A percentile compares a stretch with the other conserved stretches of the same genome.
phyloP scores from a whole-genome alignment of 108 stramenopile species.

The Skeletonema marinoi region DNA sequence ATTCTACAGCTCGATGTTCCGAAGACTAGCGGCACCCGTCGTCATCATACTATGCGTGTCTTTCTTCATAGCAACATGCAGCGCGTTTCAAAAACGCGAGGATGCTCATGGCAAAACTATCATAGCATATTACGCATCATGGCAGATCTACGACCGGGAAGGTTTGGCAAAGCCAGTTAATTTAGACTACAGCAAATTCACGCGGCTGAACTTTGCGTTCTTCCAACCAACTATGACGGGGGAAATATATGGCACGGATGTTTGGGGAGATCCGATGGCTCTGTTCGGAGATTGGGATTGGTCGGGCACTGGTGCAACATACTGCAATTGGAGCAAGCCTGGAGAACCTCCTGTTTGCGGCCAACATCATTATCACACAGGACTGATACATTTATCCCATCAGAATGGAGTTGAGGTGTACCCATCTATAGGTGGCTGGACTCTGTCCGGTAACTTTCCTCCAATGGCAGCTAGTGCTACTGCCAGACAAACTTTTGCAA shows the following conservation, averaged over 20 bases:
- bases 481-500: conserved; percentile 21
- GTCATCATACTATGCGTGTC: neutral
- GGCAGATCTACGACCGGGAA: conserved; percentile 50
- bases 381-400: conserved; percentile 31
- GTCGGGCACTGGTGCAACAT: neutral
- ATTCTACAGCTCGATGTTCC: neutral
- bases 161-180: conserved; percentile 37
- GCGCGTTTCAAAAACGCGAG: neutral
- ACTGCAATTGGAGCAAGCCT: conserved; percentile 31
- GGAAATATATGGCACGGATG: conserved; percentile 43
- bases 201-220: conserved; percentile 51
- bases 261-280: conserved; percentile 33
- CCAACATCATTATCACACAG: conserved; percentile 3
- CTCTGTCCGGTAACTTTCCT: conserved; percentile 24
- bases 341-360: conserved; percentile 20
- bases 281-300: conserved; percentile 33
- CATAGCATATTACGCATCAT: conserved; percentile 46
- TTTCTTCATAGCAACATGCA: neutral
- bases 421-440: conserved; percentile 44
- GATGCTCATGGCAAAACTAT: conserved; percentile 21
- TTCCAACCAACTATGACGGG: conserved; percentile 27
- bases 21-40: neutral
- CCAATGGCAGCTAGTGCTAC: conserved; percentile 15
- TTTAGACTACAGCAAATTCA: conserved; percentile 36
- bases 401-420: conserved; percentile 36